A percentile compares a stretch with the other conserved stretches of the same genome.
Evolutionary conservation across 768 basidiomycete genomes (phyloP).

Genomic region (Lactarius akahatsu): DNA sequence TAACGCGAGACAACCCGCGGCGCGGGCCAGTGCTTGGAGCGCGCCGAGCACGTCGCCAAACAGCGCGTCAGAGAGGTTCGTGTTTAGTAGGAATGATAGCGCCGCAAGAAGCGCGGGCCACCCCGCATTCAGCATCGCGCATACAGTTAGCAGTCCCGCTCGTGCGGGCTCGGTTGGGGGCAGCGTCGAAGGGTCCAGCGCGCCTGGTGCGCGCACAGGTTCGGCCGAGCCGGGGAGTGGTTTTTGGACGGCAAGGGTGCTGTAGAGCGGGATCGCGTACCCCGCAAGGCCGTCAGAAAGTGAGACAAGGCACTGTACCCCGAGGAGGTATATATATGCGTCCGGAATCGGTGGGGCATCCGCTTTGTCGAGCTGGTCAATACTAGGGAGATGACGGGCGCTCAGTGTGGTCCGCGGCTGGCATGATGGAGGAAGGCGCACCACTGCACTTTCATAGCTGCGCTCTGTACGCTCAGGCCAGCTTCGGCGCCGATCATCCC

Average conservation of each 20-base stretch:
- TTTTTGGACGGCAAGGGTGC: constrained; percentile 59
- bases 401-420: neutral
- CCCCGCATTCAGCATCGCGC: constrained; percentile 77
- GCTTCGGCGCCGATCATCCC: constrained; percentile 76
- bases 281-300: constrained; percentile 83
- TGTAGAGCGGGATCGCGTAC: constrained; percentile 75
- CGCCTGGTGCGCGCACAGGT: constrained; percentile 66
- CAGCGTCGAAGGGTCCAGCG: constrained; percentile 60
- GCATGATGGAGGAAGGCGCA: constrained; percentile 37
- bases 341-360: constrained; percentile 94
- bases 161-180: constrained; percentile 54
- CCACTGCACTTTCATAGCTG: constrained; percentile 92
- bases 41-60: constrained; percentile 85
- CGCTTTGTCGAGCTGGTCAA: constrained; percentile 97
- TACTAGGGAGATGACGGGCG: constrained; percentile 46
- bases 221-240: constrained; percentile 63
- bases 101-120: constrained; percentile 95
- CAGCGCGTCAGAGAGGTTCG: constrained; percentile 88
- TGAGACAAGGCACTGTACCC: constrained; percentile 81
- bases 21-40: constrained; percentile 81
- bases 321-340: constrained; percentile 88
- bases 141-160: constrained; percentile 59
- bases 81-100: constrained; percentile 83
- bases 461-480: constrained; percentile 69
- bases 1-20: constrained; percentile 85